A percentile compares a stretch with the other conserved stretches of the same genome.
Conservation (phyloP, 441 rosid genomes). For the Breynia disticha region DNA sequence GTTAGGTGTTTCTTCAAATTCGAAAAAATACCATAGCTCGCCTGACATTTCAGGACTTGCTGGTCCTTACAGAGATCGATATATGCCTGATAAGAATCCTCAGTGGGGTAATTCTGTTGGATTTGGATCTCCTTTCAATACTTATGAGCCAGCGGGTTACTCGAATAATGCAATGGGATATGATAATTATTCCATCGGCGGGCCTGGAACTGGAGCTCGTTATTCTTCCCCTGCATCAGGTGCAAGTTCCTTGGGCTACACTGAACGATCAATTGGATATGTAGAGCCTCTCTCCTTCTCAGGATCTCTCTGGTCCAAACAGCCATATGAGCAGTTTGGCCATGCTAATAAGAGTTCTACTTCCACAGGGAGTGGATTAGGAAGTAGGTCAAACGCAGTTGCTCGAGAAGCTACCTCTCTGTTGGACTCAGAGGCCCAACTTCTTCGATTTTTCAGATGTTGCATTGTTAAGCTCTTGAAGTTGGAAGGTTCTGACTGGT, state of each 20-base stretch:
- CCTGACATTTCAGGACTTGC: constrained; percentile 74
- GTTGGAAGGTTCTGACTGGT: constrained; percentile 92
- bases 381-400: constrained; percentile 35
- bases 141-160: constrained; percentile 36
- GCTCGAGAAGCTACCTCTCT: constrained; percentile 31
- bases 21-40: constrained; percentile 75
- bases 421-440: constrained; percentile 65
- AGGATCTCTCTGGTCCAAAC: constrained; percentile 91
- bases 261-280: constrained; percentile 39
- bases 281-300: constrained; percentile 34
- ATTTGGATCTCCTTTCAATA: constrained; percentile 40
- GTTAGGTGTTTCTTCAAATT: constrained; percentile 29
- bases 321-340: constrained; percentile 97
- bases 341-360: constrained; percentile 49
- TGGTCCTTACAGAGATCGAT: constrained; percentile 44
- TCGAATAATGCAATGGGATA: constrained; percentile 10
- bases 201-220: constrained; percentile 9
- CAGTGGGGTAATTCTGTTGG: constrained; percentile 47
- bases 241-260: constrained; percentile 35
- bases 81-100: constrained; percentile 34
- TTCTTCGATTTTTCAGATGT: constrained; percentile 68
- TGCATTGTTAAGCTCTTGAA: constrained; percentile 74
- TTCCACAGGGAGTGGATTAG: constrained; percentile 44
- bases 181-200: background rate
- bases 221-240: constrained; percentile 42